Evolutionary conservation across 2,329 filamentous ascomycete genomes (phyloP).

Genomic region (Pseudocercospora macadamiae): DNA sequence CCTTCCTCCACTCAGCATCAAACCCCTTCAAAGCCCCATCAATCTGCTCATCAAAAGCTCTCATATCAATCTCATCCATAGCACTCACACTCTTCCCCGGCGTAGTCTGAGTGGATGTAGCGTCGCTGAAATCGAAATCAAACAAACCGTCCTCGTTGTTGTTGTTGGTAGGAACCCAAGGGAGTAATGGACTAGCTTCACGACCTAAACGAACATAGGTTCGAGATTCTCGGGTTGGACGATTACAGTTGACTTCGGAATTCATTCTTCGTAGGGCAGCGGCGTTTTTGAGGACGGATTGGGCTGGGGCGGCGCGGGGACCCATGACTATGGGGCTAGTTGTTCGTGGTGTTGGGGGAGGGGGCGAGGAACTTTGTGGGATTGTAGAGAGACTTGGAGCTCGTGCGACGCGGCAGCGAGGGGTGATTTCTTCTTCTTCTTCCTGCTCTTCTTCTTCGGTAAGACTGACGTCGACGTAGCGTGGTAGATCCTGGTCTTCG

Average conservation of each 20-base stretch:
- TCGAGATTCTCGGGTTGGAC: constrained; percentile 27
- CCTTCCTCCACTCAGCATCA: constrained; percentile 20
- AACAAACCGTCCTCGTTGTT: constrained; percentile 16
- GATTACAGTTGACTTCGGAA: constrained; percentile 38
- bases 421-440: constrained; percentile 4
- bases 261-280: constrained; percentile 49
- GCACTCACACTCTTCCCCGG: constrained; percentile 11
- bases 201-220: constrained; percentile 46
- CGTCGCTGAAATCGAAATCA: constrained; percentile 32
- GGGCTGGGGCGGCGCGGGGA: constrained; percentile 41
- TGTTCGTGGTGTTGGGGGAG: constrained; percentile 6
- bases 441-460: neutral
- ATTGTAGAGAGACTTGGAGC: constrained; percentile 25
- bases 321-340: constrained; percentile 19
- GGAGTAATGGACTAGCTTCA: constrained; percentile 41
- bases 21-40: constrained; percentile 34
- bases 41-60: constrained; percentile 26
- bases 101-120: neutral
- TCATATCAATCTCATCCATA: constrained; percentile 33
- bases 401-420: constrained; percentile 17
- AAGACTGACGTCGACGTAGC: constrained; percentile 15
- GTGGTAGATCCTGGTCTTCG: constrained; percentile 15
- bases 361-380: constrained; percentile 21
- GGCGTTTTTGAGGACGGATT: constrained; percentile 44
- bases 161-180: constrained; percentile 29